Evolutionary conservation across 176 grass and related monocot species (phyloP).

Genomic region (Aegilops umbellulata): DNA sequence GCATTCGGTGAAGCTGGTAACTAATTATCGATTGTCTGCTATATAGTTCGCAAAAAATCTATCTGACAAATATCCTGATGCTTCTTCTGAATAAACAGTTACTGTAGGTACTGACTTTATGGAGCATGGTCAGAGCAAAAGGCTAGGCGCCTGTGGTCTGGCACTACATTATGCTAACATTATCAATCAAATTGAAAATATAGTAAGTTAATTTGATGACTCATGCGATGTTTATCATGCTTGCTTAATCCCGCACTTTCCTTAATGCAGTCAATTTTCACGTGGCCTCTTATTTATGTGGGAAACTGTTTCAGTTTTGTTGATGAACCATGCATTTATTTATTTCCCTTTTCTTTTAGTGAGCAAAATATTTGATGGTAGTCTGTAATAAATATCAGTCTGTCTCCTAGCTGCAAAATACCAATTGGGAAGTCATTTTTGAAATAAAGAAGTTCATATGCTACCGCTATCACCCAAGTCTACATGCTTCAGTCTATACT

Average conservation of each 20-base stretch:
- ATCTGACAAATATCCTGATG: neutral
- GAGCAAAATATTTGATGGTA: neutral
- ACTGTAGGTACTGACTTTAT: slow-evolving; percentile 32
- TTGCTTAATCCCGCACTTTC: neutral
- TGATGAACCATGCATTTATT: neutral
- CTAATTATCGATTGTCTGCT: neutral
- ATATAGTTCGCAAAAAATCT: neutral
- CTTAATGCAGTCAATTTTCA: neutral
- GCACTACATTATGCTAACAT: slow-evolving; percentile 98
- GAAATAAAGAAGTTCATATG: neutral
- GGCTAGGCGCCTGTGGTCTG: slow-evolving; percentile 74
- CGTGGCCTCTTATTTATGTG: neutral
- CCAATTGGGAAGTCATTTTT: neutral
- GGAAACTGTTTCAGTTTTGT: neutral
- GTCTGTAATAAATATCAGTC: neutral
- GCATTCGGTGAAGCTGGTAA: slow-evolving; percentile 59
- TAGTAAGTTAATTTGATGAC: slow-evolving; percentile 64
- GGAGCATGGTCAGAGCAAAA: slow-evolving; percentile 49
- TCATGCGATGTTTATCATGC: neutral
- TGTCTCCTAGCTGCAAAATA: neutral
- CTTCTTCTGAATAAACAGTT: slow-evolving; percentile 9
- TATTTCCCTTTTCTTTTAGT: neutral
- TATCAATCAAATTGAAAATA: slow-evolving; percentile 96
- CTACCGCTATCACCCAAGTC: neutral
- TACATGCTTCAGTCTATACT: neutral